These are phyloP conservation scores for Ustulina deusta DNA, from an alignment of 2,329 filamentous ascomycete species.

Conservation along the genomic window DNA sequence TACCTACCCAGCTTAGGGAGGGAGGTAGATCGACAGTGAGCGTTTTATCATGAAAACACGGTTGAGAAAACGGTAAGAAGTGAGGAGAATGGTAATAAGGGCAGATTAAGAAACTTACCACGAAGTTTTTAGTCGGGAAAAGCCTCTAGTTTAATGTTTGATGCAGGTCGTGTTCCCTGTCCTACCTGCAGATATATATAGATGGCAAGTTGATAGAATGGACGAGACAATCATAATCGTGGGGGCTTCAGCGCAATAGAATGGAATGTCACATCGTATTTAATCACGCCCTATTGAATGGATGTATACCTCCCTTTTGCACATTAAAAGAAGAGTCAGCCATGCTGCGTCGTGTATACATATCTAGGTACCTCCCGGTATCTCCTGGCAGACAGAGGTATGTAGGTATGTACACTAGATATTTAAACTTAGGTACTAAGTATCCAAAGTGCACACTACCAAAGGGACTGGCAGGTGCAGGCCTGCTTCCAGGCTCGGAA, in stretches of 20 bases:
- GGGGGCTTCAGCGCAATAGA: too few relatives aligned
- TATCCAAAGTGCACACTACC: neutral
- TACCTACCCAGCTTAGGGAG: neutral
- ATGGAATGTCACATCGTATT: too few relatives aligned
- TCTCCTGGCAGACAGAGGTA: too few relatives aligned
- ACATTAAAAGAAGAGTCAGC: neutral
- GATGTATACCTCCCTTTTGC: neutral
- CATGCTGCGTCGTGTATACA: neutral
- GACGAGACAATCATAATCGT: too few relatives aligned
- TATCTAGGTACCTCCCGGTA: too few relatives aligned
- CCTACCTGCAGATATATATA: neutral
- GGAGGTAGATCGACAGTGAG: neutral
- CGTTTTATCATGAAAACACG: neutral
- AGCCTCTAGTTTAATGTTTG: neutral
- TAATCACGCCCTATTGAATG: too few relatives aligned
- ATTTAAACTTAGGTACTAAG: too few relatives aligned
- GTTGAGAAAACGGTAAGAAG: too few relatives aligned
- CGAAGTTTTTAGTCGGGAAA: neutral
- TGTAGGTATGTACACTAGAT: too few relatives aligned
- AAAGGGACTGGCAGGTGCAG: neutral
- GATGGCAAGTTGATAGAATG: neutral
- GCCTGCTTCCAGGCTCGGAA: constrained; percentile 19
- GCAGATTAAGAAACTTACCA: neutral
- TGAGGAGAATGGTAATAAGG: neutral
- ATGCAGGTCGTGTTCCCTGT: too few relatives aligned